Percentiles rank a stretch among this genome's conserved stretches.
phyloP scores from a whole-genome alignment of 2,329 filamentous ascomycete genomes.

The Juglanconis sp. region DNA sequence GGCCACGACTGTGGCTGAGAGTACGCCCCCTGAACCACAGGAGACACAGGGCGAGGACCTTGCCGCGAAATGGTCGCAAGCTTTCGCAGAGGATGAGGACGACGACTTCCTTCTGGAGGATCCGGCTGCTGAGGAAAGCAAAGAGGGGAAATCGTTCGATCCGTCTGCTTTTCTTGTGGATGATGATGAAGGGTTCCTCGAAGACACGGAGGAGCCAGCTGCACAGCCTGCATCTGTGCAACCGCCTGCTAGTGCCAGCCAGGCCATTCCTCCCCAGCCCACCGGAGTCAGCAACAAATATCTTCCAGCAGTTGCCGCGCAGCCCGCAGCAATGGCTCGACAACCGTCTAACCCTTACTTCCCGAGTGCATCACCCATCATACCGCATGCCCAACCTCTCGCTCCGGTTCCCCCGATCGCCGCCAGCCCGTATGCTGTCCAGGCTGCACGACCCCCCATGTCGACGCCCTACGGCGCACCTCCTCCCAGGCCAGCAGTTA shows the following conservation, averaged over 20 bases:
- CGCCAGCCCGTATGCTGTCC: conserved; percentile 18
- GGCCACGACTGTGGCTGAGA: conserved; percentile 22
- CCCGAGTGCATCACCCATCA: conserved; percentile 17
- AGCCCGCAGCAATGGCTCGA: conserved; percentile 21
- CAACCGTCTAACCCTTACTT: conserved; percentile 24
- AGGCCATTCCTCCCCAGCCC: conserved; percentile 22
- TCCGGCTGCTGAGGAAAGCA: conserved; percentile 39
- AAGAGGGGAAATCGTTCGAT: conserved; percentile 50
- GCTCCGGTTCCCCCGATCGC: conserved; percentile 6
- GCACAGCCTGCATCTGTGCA: conserved; percentile 24
- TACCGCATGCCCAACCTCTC: conserved; percentile 20
- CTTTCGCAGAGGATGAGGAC: conserved; percentile 71
- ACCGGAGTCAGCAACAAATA: conserved; percentile 33
- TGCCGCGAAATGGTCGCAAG: conserved; percentile 79
- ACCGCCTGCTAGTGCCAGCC: conserved; percentile 23
- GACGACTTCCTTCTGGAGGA: conserved; percentile 57
- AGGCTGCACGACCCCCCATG: conserved; percentile 23
- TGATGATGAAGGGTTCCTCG: conserved; percentile 81
- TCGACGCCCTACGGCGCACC: conserved; percentile 36
- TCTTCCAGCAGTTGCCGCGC: conserved; percentile 26
- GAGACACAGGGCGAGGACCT: conserved; percentile 55
- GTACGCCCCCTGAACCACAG: conserved; percentile 23
- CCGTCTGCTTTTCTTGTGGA: conserved; percentile 69
- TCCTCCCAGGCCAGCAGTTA: conserved; percentile 41
- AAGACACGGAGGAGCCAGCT: conserved; percentile 54